A percentile compares a stretch with the other conserved stretches of the same genome.
These are phyloP conservation scores for Scleromitrula shiraiana DNA, from an alignment of 2,329 filamentous ascomycete species.

Conservation along the genomic window DNA sequence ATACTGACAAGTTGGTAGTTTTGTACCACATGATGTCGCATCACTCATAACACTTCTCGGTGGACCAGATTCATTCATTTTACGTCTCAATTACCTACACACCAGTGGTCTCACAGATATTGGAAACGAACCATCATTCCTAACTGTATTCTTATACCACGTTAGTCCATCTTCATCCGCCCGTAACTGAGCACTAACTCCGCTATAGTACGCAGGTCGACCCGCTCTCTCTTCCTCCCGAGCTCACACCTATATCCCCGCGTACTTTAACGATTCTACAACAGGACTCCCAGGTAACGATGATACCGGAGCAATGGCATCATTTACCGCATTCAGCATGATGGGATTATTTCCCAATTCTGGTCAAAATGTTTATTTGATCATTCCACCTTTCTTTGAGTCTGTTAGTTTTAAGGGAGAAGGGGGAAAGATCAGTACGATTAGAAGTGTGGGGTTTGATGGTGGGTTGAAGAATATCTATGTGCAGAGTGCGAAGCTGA, in stretches of 20 bases:
- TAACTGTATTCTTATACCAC: slow-evolving; percentile 61
- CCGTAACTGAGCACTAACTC: too few species aligned
- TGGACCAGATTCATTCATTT: slow-evolving; percentile 47
- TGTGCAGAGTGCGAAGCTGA: slow-evolving; percentile 54
- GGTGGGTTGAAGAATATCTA: slow-evolving; percentile 47
- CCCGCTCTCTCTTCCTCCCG: slow-evolving; percentile 39
- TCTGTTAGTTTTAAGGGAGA: slow-evolving; percentile 48
- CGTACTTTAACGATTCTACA: slow-evolving; percentile 49
- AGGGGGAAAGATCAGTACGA: slow-evolving; percentile 50
- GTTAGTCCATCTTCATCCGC: not conserved
- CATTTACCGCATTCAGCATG: slow-evolving; percentile 21
- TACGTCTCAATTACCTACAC: slow-evolving; percentile 56
- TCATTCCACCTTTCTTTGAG: slow-evolving; percentile 59
- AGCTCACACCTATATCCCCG: slow-evolving; percentile 56
- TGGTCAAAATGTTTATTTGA: slow-evolving; percentile 62
- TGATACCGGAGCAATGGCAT: slow-evolving; percentile 55
- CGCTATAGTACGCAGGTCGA: slow-evolving; percentile 47
- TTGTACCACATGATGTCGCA: slow-evolving; percentile 43
- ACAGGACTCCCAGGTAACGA: slow-evolving; percentile 62
- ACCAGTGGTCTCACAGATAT: slow-evolving; percentile 54
- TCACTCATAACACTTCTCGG: slow-evolving; percentile 50
- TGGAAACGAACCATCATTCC: slow-evolving; percentile 55
- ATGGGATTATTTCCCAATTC: slow-evolving; percentile 53
- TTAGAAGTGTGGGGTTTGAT: slow-evolving; percentile 56
- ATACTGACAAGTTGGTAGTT: slow-evolving; percentile 9